Percentiles rank a stretch among this genome's conserved stretches.
phyloP scores from a whole-genome alignment of 257 asterid genomes.

The Solanum bulbocastanum region DNA sequence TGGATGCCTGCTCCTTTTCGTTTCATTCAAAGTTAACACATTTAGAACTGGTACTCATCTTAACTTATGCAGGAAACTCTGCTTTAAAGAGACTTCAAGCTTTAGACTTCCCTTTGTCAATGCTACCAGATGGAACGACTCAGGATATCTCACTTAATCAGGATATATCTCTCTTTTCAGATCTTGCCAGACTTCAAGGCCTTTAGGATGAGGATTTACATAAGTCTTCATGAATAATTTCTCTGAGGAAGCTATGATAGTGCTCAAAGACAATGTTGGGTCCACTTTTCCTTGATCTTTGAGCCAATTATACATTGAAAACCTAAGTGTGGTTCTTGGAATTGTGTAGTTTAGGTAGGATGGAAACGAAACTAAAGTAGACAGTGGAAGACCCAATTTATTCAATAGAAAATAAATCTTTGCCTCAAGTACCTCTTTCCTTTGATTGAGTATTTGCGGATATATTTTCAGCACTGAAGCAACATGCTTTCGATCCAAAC shows the following conservation, averaged over 20 bases:
- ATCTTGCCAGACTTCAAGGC: constrained; percentile 42
- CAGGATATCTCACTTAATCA: not conserved
- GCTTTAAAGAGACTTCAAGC: not conserved
- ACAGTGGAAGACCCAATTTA: constrained; percentile 36
- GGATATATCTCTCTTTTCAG: constrained; percentile 32
- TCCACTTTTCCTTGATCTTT: constrained; percentile 28
- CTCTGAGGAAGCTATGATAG: constrained; percentile 50
- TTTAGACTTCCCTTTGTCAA: not conserved
- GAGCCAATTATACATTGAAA: constrained; percentile 61
- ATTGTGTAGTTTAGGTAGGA: constrained; percentile 30
- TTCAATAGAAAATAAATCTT: constrained; percentile 42
- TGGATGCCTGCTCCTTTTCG: not conserved
- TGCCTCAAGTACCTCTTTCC: constrained; percentile 29
- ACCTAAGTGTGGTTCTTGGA: constrained; percentile 42
- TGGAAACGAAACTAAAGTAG: constrained; percentile 39
- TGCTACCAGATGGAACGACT: not conserved
- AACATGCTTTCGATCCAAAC: constrained; percentile 37
- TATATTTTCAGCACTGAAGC: constrained; percentile 27
- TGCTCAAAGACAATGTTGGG: constrained; percentile 46
- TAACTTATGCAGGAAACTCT: not conserved
- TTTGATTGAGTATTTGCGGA: constrained; percentile 57
- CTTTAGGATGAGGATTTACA: constrained; percentile 47
- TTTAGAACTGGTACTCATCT: not conserved
- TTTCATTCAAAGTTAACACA: not conserved
- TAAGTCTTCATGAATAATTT: constrained; percentile 25